Percentiles rank a stretch among this genome's conserved stretches.
Conservation (phyloP, 2,329 filamentous ascomycete species). For the Aspergillus intermedius region DNA sequence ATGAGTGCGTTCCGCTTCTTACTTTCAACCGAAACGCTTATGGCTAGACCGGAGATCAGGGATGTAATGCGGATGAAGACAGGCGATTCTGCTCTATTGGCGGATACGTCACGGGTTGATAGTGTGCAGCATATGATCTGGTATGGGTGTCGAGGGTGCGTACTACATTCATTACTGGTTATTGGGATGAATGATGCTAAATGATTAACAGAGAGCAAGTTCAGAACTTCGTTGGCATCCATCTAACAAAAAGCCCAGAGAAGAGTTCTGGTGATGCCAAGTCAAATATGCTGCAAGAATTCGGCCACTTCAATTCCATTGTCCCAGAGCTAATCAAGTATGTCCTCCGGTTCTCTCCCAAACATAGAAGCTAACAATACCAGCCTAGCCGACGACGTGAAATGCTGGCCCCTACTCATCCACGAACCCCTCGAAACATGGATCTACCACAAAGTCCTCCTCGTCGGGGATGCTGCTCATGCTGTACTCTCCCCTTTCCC, state of each 20-base stretch:
- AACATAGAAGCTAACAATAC: not conserved
- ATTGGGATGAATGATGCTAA: not conserved
- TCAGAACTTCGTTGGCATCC: slow-evolving; percentile 25
- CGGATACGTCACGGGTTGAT: slow-evolving; percentile 10
- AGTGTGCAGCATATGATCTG: slow-evolving; percentile 23
- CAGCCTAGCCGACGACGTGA: slow-evolving; percentile 12
- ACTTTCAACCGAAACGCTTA: slow-evolving; percentile 17
- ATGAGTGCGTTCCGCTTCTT: slow-evolving; percentile 22
- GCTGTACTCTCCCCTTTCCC: slow-evolving; percentile 12
- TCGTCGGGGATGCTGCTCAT: slow-evolving; percentile 31
- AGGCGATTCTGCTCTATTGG: slow-evolving; percentile 12
- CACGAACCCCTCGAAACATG: slow-evolving; percentile 22
- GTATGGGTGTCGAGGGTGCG: slow-evolving; percentile 24
- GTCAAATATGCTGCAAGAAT: slow-evolving; percentile 17
- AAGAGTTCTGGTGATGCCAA: slow-evolving; percentile 4
- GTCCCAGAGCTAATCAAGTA: slow-evolving; percentile 16
- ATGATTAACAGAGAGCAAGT: slow-evolving; percentile 13
- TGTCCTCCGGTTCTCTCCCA: not conserved
- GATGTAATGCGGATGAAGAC: slow-evolving; percentile 25
- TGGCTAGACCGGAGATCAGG: slow-evolving; percentile 28
- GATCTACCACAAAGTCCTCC: slow-evolving; percentile 17
- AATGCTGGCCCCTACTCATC: slow-evolving; percentile 21
- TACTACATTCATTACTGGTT: too few species aligned
- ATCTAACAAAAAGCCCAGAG: slow-evolving; percentile 6
- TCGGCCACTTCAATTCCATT: slow-evolving; percentile 17